Evolutionary conservation across 1,139 yeast genomes (phyloP), one percentile per base, ranked within the genome.

Genomic region (Blastobotrys petasosporus): DNA sequence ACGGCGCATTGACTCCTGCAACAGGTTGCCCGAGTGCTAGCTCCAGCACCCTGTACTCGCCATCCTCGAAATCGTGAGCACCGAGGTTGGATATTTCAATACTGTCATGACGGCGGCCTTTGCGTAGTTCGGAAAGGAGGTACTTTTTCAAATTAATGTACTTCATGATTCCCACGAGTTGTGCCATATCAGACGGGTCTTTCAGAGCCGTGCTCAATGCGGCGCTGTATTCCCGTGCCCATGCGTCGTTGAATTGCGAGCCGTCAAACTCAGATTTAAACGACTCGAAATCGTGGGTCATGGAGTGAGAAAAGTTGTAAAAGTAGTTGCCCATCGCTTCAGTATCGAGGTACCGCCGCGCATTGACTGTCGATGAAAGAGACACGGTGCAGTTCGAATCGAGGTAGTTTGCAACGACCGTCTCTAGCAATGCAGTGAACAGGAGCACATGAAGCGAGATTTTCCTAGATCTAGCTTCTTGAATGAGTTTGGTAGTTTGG

Each of bases 321-420:
- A 52, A 56, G 42, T 46, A 53, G 47, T 53, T 52, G 23, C 58
- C 59, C 10, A 54, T 32, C 10, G 37, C 41, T 7, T 10, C 25
- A 8, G 25, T 41, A 3, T 28, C 32, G 17, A 47, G 37, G 41
- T 47, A 52, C 40, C 53, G 45, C 9, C 59, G 49, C 10, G 56
- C 55, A 39, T 55, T 49, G 12, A 54, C 52, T 5, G 58, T 57
- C 31, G 15, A 4, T 7, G 25, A 20, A 4, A 20, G 25, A 4
- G 25, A 4, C 4, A 20, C 7, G 4, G 25, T 20, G 25, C 25
- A 7, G 25, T 7, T n/a, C n/a, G n/a, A 11, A 12, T 43, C 36
- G 25, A 30, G 31, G 33, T 16, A 11, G 4, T 34, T n/a, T 12
- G n/a, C 31, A 4, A 20, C 13, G 7, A 46, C 23, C 11, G 41